These are phyloP conservation scores for Alternaria arborescens DNA, from an alignment of 2,329 filamentous ascomycete species.

Conservation along the genomic window DNA sequence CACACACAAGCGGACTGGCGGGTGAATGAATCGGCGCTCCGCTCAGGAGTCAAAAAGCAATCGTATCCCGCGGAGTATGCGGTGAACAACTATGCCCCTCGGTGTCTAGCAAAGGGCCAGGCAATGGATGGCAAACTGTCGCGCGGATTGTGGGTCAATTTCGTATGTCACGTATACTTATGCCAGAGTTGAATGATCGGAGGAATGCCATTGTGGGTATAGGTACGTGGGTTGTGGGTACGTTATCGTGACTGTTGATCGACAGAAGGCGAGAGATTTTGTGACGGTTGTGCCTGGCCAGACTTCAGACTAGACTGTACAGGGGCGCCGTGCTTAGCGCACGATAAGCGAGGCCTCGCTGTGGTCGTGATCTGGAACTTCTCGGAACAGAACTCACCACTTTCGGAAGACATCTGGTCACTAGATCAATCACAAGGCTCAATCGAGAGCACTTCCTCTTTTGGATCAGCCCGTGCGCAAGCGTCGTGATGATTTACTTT, in stretches of 20 bases:
- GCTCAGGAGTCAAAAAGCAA: slow-evolving; percentile 7
- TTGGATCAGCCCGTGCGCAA: not conserved
- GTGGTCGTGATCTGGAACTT: not conserved
- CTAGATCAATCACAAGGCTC: not conserved
- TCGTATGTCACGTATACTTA: slow-evolving; percentile 45
- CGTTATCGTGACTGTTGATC: slow-evolving; percentile 7
- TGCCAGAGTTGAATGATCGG: slow-evolving; percentile 33
- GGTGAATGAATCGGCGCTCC: not conserved
- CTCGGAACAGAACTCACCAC: not conserved
- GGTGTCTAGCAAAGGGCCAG: not conserved
- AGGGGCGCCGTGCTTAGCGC: not conserved
- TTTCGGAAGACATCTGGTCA: not conserved
- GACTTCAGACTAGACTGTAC: not conserved
- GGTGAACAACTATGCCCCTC: slow-evolving; percentile 4
- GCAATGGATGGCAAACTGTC: slow-evolving; percentile 7
- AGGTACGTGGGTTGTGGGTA: slow-evolving; percentile 8
- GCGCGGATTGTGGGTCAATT: slow-evolving; percentile 31
- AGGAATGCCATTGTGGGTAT: slow-evolving; percentile 38
- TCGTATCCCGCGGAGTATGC: slow-evolving; percentile 1
- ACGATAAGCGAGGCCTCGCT: not conserved
- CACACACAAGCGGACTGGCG: not conserved
- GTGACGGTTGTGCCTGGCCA: slow-evolving; percentile 2
- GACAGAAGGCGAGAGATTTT: slow-evolving; percentile 13
- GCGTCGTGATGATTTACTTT: not conserved
- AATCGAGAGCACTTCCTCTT: not conserved